These are phyloP conservation scores for Fusarium brevicatenulatum DNA, from an alignment of 2,329 filamentous ascomycete species.

Conservation along the genomic window DNA sequence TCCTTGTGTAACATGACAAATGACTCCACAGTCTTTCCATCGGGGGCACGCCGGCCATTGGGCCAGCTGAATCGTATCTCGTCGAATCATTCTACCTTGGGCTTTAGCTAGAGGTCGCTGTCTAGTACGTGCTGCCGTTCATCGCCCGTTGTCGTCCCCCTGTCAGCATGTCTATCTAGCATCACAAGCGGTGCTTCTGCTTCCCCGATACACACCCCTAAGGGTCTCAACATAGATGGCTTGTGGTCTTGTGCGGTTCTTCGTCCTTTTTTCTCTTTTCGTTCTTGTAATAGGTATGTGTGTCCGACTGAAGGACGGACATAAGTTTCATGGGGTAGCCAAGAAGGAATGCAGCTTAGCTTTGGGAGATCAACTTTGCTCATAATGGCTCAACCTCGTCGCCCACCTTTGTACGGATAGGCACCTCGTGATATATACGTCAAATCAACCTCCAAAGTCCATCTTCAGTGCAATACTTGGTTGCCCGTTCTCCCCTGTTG, in stretches of 20 bases:
- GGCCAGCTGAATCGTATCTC: slow-evolving; percentile 3
- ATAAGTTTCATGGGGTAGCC: slow-evolving; percentile 6
- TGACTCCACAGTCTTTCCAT: slow-evolving; percentile 12
- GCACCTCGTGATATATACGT: slow-evolving; percentile 3
- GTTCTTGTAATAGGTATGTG: slow-evolving; percentile 10
- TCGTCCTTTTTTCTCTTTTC: slow-evolving; percentile 1
- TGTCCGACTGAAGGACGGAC: background rate
- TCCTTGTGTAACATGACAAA: slow-evolving; percentile 35
- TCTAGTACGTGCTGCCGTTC: background rate
- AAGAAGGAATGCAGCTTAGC: slow-evolving; percentile 10
- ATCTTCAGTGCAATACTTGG: slow-evolving; percentile 95
- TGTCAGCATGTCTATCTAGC: slow-evolving; percentile 11
- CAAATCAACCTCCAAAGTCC: slow-evolving; percentile 74
- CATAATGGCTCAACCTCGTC: slow-evolving; percentile 5
- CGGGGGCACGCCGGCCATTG: slow-evolving; percentile 17
- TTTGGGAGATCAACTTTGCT: slow-evolving; percentile 4
- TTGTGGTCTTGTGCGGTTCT: background rate
- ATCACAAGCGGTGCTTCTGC: background rate
- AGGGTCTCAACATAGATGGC: background rate
- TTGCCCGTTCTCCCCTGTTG: slow-evolving; percentile 60
- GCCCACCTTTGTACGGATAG: background rate
- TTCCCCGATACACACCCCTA: background rate
- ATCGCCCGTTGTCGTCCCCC: background rate
- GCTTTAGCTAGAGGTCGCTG: slow-evolving; percentile 6
- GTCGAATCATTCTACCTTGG: slow-evolving; percentile 3